Percentiles rank a stretch among this genome's conserved stretches.
Evolutionary conservation across 164 flowering plant genomes (phyloP).

Genomic region (Annona cherimola): DNA sequence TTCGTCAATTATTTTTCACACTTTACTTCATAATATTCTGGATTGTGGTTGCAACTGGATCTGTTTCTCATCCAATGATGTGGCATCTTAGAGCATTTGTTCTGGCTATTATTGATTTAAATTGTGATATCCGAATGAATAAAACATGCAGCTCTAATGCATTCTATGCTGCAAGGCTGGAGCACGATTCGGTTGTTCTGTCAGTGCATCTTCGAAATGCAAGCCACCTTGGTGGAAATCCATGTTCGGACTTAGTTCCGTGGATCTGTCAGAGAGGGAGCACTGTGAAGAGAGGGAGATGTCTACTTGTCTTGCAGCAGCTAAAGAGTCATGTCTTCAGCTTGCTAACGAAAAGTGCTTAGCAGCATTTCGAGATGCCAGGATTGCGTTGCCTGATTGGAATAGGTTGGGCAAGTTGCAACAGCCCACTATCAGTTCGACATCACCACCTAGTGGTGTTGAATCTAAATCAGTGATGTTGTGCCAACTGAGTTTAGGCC

Average conservation of each 20-base stretch:
- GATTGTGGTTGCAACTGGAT: no score
- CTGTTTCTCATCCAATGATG: background rate
- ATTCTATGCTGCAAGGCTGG: conserved; percentile 21
- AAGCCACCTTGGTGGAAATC: conserved; percentile 32
- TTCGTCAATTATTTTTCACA: background rate
- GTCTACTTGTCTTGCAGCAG: conserved; percentile 25
- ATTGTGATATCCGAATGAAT: background rate
- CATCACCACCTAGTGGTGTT: background rate
- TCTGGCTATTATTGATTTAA: background rate
- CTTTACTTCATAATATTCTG: no score
- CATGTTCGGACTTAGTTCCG: conserved; percentile 15
- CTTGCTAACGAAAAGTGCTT: conserved; percentile 28
- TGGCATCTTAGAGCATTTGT: background rate
- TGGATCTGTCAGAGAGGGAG: conserved; percentile 25
- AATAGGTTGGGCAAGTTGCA: conserved; percentile 5
- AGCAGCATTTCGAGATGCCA: conserved; percentile 22
- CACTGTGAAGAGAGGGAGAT: conserved; percentile 31
- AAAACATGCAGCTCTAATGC: background rate
- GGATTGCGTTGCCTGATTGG: conserved; percentile 16
- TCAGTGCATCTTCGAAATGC: conserved; percentile 30
- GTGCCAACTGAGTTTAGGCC: background rate
- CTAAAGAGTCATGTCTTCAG: conserved; percentile 25
- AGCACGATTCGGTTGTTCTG: conserved; percentile 27
- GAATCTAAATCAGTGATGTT: background rate
- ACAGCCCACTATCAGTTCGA: background rate